Conservation (phyloP, 257 asterid species). For the Orobanche coerulescens region DNA sequence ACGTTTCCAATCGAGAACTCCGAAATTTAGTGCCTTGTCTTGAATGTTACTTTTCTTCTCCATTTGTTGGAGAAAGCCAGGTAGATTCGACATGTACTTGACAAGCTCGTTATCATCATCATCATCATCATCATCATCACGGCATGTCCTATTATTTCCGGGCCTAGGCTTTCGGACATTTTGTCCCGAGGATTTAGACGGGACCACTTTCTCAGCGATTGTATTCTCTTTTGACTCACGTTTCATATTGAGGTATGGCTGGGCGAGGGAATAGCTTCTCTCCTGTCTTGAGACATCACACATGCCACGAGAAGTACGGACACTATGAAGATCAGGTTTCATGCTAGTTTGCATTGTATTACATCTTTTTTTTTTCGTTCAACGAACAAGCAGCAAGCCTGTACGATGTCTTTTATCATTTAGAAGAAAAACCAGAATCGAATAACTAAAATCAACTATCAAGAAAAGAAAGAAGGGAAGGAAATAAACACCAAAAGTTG, state of each 20-base stretch:
- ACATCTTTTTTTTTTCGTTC: constrained; percentile 22
- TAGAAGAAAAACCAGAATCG: background rate
- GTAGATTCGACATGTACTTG: constrained; percentile 87
- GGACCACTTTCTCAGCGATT: constrained; percentile 25
- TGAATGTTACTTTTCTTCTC: constrained; percentile 57
- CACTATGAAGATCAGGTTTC: constrained; percentile 26
- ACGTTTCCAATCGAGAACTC: constrained; percentile 89
- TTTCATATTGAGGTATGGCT: constrained; percentile 28
- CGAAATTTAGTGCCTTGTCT: constrained; percentile 80
- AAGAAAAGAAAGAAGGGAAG: background rate
- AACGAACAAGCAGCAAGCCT: constrained; percentile 1
- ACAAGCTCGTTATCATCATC: constrained; percentile 62
- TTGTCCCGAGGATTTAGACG: constrained; percentile 27
- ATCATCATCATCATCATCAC: constrained; percentile 29
- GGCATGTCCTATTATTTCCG: constrained; percentile 12
- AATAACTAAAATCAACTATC: background rate
- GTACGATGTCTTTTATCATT: background rate
- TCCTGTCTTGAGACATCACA: constrained; percentile 29
- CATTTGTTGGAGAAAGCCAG: constrained; percentile 62
- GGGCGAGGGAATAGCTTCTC: constrained; percentile 35
- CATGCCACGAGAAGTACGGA: constrained; percentile 32
- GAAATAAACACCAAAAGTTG: background rate
- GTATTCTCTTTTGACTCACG: constrained; percentile 25
- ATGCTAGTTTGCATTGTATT: constrained; percentile 25
- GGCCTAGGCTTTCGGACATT: constrained; percentile 24